phyloP scores from a whole-genome alignment of 2,329 filamentous ascomycete genomes.

The Neopestalotiopsis sp. region DNA sequence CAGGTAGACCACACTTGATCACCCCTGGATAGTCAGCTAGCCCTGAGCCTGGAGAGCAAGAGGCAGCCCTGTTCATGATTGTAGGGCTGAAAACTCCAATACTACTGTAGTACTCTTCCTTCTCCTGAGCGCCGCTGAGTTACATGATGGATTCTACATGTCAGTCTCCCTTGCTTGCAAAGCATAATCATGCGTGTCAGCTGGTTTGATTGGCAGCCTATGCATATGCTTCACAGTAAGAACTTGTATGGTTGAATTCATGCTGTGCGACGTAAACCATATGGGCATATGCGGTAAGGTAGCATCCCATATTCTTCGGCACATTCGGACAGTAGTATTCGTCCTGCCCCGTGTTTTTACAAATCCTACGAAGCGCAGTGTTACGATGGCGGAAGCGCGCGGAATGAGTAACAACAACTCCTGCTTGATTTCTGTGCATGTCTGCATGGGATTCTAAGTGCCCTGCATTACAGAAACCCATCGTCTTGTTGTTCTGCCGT shows the following conservation, averaged over 20 bases:
- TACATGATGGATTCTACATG: not conserved
- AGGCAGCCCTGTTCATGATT: constrained; percentile 5
- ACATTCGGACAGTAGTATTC: not conserved
- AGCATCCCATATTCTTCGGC: constrained; percentile 1
- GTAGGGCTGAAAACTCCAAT: constrained; percentile 17
- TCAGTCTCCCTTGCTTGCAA: not conserved
- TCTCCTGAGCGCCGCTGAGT: constrained; percentile 4
- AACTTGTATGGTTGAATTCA: not conserved
- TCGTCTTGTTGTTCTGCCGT: not conserved
- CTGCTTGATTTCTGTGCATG: not conserved
- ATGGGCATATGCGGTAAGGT: constrained; percentile 14
- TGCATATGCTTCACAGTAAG: not conserved
- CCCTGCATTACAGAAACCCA: not conserved
- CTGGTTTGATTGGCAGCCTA: not conserved
- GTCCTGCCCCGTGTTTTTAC: not conserved
- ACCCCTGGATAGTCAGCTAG: not conserved
- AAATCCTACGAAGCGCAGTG: not conserved
- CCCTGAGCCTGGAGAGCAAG: not conserved
- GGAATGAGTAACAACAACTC: not conserved
- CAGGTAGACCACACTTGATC: not conserved
- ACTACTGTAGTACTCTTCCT: not conserved
- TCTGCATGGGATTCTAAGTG: not conserved
- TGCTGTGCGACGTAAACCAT: constrained; percentile 10
- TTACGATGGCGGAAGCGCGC: not conserved
- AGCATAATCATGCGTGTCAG: not conserved